Percentiles rank a stretch among this genome's conserved stretches.
Evolutionary conservation across 2,329 filamentous ascomycete genomes (phyloP).

Genomic region (Botrytis fabae): DNA sequence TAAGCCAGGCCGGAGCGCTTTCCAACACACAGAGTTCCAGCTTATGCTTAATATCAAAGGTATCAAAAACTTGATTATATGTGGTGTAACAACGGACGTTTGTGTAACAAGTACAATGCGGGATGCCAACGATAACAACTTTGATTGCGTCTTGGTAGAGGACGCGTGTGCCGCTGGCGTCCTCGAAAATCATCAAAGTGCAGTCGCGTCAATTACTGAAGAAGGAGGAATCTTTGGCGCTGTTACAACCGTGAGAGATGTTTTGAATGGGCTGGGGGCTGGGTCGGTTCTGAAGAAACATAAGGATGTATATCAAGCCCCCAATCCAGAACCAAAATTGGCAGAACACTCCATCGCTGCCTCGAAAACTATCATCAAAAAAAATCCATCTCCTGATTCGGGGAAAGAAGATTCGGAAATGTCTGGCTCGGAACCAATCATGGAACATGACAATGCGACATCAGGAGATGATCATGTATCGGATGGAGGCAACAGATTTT

Average conservation of each 20-base stretch:
- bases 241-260: conserved; percentile 29
- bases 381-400: background rate
- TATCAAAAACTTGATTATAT: conserved; percentile 41
- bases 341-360: background rate
- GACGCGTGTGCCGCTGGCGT: conserved; percentile 40
- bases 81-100: conserved; percentile 43
- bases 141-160: conserved; percentile 40
- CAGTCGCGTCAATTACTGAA: conserved; percentile 38
- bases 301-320: background rate
- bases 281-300: background rate
- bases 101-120: conserved; percentile 43
- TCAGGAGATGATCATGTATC: background rate
- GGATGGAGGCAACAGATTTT: background rate
- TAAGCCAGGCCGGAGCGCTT: conserved; percentile 42
- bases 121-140: conserved; percentile 42
- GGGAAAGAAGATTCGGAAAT: background rate
- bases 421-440: background rate
- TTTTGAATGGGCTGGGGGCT: background rate
- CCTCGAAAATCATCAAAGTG: conserved; percentile 34
- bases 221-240: conserved; percentile 44
- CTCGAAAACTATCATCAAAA: no score
- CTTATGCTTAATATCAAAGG: conserved; percentile 39
- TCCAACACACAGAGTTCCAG: conserved; percentile 44
- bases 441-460: background rate
- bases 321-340: background rate